phyloP scores from a whole-genome alignment of 179 eudicot species.

The Beta corolliflora region DNA sequence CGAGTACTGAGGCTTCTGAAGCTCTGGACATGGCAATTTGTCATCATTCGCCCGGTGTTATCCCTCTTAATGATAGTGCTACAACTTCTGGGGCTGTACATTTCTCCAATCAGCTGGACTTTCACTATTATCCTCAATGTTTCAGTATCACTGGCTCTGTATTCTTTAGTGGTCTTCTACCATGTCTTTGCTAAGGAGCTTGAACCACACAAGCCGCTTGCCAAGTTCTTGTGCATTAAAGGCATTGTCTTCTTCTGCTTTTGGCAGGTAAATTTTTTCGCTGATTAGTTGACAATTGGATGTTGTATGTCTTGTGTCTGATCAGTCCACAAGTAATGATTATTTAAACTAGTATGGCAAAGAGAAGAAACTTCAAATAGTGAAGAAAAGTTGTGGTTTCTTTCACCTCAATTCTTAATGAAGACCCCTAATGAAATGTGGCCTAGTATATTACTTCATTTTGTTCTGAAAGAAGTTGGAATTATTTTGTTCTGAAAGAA shows the following conservation, averaged over 20 bases:
- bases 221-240: slow-evolving; percentile 85
- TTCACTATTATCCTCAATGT: slow-evolving; percentile 79
- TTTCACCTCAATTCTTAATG: too few relatives aligned
- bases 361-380: too few relatives aligned
- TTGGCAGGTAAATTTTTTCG: slow-evolving; percentile 77
- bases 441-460: too few relatives aligned
- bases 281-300: not conserved
- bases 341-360: too few relatives aligned
- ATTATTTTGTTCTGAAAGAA: too few relatives aligned
- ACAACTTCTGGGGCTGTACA: slow-evolving; percentile 64
- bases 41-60: slow-evolving; percentile 71
- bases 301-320: not conserved
- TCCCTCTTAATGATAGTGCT: slow-evolving; percentile 75
- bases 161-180: slow-evolving; percentile 76
- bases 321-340: too few relatives aligned
- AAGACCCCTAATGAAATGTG: too few relatives aligned
- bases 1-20: slow-evolving; percentile 68
- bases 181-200: slow-evolving; percentile 89
- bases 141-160: slow-evolving; percentile 80
- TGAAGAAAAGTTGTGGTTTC: too few relatives aligned
- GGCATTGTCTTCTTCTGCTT: slow-evolving; percentile 94
- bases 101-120: slow-evolving; percentile 77
- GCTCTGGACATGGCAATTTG: slow-evolving; percentile 96
- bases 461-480: too few relatives aligned
- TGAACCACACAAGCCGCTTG: slow-evolving; percentile 83